phyloP scores from a whole-genome alignment of 2,329 filamentous ascomycete genomes.

The Ceratocystis lukuohia region DNA sequence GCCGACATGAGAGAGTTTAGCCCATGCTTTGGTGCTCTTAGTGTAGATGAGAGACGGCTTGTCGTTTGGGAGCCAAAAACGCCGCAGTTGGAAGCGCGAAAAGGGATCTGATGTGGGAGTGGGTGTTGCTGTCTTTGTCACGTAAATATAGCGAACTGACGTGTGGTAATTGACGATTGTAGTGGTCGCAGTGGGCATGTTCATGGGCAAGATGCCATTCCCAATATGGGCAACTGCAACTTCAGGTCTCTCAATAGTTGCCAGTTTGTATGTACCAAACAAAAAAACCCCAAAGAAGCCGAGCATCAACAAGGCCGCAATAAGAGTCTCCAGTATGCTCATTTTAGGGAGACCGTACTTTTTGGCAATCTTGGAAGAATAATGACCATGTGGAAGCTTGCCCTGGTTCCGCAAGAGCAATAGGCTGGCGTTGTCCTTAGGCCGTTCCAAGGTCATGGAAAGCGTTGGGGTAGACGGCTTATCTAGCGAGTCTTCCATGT shows the following conservation, averaged over 20 bases:
- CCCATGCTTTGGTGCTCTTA: neutral
- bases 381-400: neutral
- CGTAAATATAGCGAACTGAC: conserved; percentile 13
- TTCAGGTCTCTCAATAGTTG: neutral
- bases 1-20: neutral
- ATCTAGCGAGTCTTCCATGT: conserved; percentile 17
- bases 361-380: neutral
- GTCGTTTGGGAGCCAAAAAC: conserved; percentile 18
- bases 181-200: conserved; percentile 11
- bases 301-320: neutral
- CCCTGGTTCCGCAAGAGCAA: neutral
- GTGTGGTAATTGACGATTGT: conserved; percentile 17
- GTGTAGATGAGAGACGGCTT: neutral
- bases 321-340: neutral
- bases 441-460: conserved; percentile 13
- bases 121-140: conserved; percentile 14
- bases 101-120: neutral
- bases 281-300: neutral
- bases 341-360: neutral
- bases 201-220: neutral
- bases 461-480: conserved; percentile 17
- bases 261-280: neutral
- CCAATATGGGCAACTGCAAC: neutral
- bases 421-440: neutral
- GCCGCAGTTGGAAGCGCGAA: neutral